Evolutionary conservation across 2,329 filamentous ascomycete genomes (phyloP), one percentile per base, ranked within the genome.

Genomic region (Endoconidiophora polonica): DNA sequence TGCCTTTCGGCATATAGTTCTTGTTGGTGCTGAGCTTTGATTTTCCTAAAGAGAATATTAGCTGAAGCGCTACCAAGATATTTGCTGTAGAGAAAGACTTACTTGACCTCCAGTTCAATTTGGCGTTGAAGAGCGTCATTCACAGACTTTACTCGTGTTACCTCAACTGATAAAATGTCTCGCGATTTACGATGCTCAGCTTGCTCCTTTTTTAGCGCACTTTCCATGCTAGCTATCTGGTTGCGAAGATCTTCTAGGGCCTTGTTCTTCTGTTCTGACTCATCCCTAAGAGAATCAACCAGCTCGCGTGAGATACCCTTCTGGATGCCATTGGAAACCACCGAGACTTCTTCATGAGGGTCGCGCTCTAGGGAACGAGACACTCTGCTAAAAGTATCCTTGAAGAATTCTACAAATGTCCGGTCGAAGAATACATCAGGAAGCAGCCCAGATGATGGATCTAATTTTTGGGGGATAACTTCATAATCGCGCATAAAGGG

Each of bases 291-390:
- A 1, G 83, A 81, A 62, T 98, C 91, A 3, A 98, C 84, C 37
- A 96, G 69, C 58, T 96, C 86, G 39, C 90, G 77, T n/a, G 93
- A 94, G 37, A 98, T 83, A 3, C 90, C 90, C 59, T 90, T 88
- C 57, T 91, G 81, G 9, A 88, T 68, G 0, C 84, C 85, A 59
- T 88, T 86, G 41, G 80, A 73, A 51, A 87, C 71, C 9, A 91
- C 76, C 0, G 86, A 82, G 23, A 93, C 80, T 61, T 98, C 91
- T 54, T 93, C 70, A 1, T 81, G 86, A 0, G 91, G 91, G 55
- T 94, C 86, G 54, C 90, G 80, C 63, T 98, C 91, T 57, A 98
- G 85, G 12, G 86, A 84, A 55, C 86, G 78, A 38, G 82, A 69
- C 52, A 95, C 68, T 6, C 88, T 81, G 58, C 84, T 90, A 61